Evolutionary conservation across 228 moss, liverwort and hornwort species (phyloP).

Genomic region (Sphagnum magellanicum): DNA sequence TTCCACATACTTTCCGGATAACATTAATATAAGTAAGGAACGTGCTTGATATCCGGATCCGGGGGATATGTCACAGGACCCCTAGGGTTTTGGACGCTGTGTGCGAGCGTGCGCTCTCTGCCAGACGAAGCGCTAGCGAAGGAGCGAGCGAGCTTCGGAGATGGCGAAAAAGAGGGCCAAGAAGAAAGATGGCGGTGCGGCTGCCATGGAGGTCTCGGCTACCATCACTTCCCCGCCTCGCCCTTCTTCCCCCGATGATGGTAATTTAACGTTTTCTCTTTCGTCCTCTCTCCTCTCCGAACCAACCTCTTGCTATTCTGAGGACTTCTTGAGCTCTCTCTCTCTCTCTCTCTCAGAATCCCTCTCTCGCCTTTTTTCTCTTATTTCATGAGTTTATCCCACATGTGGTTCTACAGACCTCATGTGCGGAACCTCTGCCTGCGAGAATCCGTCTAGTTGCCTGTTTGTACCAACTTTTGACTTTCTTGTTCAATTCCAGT

Average conservation of each 20-base stretch:
- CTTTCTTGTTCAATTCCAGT: too few relatives aligned
- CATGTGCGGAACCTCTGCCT: too few relatives aligned
- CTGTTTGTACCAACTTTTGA: too few relatives aligned
- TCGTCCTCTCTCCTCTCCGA: too few relatives aligned
- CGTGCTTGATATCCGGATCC: too few relatives aligned
- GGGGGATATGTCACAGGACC: too few relatives aligned
- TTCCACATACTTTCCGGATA: too few relatives aligned
- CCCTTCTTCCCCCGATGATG: too few relatives aligned
- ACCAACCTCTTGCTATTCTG: not conserved
- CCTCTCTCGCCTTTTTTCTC: not conserved
- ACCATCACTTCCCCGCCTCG: too few relatives aligned
- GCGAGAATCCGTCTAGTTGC: too few relatives aligned
- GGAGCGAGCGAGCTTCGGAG: not conserved
- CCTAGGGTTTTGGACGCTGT: not conserved
- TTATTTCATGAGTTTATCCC: not conserved
- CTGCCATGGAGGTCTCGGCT: slow-evolving; percentile 3
- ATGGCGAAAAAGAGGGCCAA: not conserved
- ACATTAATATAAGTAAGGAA: too few relatives aligned
- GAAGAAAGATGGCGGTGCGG: slow-evolving; percentile 2
- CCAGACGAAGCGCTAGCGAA: not conserved
- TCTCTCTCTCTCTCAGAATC: not conserved
- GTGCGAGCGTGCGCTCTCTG: not conserved
- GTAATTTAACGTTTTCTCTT: not conserved
- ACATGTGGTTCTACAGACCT: not conserved
- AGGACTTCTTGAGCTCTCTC: not conserved